Evolutionary conservation across 176 grass and related monocot genomes (phyloP), one percentile per base, ranked within the genome.

Genomic region (Aechmea fasciata): DNA sequence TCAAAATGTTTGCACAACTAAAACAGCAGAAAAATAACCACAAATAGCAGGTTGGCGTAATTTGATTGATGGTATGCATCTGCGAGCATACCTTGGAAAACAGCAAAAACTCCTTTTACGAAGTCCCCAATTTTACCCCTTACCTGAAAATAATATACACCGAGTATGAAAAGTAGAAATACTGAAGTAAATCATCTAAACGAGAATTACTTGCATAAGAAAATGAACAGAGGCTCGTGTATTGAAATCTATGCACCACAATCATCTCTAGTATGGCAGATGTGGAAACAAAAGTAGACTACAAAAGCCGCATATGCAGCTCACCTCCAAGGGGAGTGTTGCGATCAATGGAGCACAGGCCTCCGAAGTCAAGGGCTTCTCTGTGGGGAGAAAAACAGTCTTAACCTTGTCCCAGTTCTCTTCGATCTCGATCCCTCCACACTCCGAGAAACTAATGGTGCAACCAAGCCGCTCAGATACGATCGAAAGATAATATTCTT

Each of bases 371-470:
- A 99, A 75, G 71, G 80, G 41, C 69, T 99, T 99, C 71, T 93
- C 89, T 9, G 84, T 70, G 33, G 89, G 82, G 62, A 99, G 84
- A 73, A 85, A 93, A 13, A 99, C 80, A 0, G 84, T 93, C 77
- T 93, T 99, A 54, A 99, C 94, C 82, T 99, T 99, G 59, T 99
- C 94, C 94, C 94, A 99, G 66, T 99, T 99, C 69, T 93, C 94
- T 73, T 99, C 94, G 11, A 99, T 93, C 69, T 99, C 94, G 50
- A 99, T 88, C 50, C 94, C 94, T 17, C 94, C 89, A 50, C 89
- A 97, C 48, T 97, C 89, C 4, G 94, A 97, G 79, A 97, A 97
- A 66, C 86, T 90, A 75, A 97, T 85, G 65, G 81, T 92, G 77
- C 69, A 87, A 11, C 94, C 94, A 25, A 97, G 82, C 77, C 89